These are phyloP conservation scores for Clarireedia homoeocarpa DNA, from an alignment of 2,329 filamentous ascomycete genomes.

Conservation along the genomic window DNA sequence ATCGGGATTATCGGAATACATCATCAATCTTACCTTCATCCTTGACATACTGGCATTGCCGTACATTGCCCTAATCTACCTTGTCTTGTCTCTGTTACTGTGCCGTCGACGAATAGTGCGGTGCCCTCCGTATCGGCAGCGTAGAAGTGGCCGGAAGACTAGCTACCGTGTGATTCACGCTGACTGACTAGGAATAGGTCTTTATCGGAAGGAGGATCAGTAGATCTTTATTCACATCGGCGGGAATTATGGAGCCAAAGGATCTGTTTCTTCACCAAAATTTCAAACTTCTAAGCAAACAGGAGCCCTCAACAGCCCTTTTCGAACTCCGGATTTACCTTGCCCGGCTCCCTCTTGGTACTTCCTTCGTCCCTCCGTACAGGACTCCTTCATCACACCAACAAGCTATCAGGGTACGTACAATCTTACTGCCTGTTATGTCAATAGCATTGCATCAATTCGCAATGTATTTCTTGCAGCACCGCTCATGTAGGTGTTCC, in stretches of 20 bases:
- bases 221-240: neutral
- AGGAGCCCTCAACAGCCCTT: no score
- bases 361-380: no score
- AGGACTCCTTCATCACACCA: no score
- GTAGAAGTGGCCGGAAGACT: neutral
- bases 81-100: neutral
- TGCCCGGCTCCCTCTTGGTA: no score
- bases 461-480: conserved; percentile 5
- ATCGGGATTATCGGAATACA: conserved; percentile 1
- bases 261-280: neutral
- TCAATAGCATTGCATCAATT: no score
- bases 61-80: neutral
- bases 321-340: no score
- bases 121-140: neutral
- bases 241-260: neutral
- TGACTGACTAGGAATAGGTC: neutral
- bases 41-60: neutral
- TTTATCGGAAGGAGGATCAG: neutral
- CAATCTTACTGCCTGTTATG: neutral
- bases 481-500: conserved; percentile 4
- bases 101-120: neutral
- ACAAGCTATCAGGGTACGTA: neutral
- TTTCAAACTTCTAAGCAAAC: neutral
- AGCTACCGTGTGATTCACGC: neutral
- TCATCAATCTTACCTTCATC: neutral